phyloP scores from a whole-genome alignment of 495 filamentous ascomycete genomes.

The Chaetomium tenue region DNA sequence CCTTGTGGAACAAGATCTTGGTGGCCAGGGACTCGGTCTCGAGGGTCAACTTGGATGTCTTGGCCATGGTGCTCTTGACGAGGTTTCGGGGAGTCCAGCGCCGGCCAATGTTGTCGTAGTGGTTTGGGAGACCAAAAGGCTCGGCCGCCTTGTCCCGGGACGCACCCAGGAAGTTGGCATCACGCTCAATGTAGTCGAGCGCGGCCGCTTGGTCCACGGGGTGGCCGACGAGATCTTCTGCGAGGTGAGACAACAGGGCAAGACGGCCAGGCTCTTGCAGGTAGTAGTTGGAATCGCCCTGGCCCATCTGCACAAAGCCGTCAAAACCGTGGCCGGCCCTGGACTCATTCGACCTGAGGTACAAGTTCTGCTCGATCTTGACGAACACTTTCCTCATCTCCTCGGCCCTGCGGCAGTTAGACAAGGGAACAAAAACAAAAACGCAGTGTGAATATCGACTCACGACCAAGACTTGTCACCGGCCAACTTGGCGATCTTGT shows the following conservation, averaged over 20 bases:
- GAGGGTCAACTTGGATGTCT: conserved; percentile 25
- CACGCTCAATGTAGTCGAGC: conserved; percentile 1
- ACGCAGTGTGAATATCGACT: neutral
- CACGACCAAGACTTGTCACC: conserved; percentile 41
- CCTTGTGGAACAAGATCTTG: conserved; percentile 34
- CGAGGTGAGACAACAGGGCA: conserved; percentile 36
- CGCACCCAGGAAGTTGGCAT: conserved; percentile 23
- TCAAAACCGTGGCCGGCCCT: conserved; percentile 41
- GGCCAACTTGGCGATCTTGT: conserved; percentile 33
- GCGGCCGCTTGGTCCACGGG: neutral
- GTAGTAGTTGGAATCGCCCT: conserved; percentile 40
- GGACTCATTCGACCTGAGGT: conserved; percentile 33
- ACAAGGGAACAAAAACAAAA: neutral
- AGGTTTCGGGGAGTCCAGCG: conserved; percentile 41
- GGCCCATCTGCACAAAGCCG: conserved; percentile 35
- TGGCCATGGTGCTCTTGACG: conserved; percentile 34
- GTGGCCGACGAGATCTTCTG: conserved; percentile 25
- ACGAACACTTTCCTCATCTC: conserved; percentile 41
- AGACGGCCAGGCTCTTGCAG: conserved; percentile 32
- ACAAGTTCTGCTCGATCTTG: conserved; percentile 42
- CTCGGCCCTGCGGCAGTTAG: conserved; percentile 13
- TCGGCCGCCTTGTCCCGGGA: conserved; percentile 19
- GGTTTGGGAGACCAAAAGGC: conserved; percentile 17
- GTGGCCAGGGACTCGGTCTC: conserved; percentile 40
- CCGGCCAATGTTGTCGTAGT: conserved; percentile 17